Evolutionary conservation across 352 stramenopile species (phyloP).

Genomic region (Blastocystis sp.): DNA sequence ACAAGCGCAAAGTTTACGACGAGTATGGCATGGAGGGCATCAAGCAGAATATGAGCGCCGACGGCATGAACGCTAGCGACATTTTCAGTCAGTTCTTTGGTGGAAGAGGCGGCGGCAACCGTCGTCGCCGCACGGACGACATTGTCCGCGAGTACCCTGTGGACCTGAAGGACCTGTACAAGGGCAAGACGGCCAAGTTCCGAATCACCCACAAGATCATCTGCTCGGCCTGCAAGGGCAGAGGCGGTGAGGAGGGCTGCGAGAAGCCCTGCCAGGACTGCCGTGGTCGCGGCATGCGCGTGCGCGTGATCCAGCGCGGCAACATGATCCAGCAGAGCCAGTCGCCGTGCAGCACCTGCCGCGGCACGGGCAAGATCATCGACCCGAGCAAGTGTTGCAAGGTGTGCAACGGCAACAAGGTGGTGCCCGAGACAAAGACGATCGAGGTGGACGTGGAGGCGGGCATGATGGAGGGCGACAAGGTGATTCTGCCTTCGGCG

Average conservation of each 20-base stretch:
- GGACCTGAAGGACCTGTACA: constrained; percentile 96
- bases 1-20: constrained; percentile 84
- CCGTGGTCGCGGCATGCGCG: constrained; percentile 86
- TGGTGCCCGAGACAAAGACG: constrained; percentile 92
- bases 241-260: constrained; percentile 85
- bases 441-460: constrained; percentile 95
- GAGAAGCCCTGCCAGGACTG: constrained; percentile 88
- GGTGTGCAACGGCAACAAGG: constrained; percentile 86
- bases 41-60: constrained; percentile 79
- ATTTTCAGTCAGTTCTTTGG: constrained; percentile 97
- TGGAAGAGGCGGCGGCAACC: constrained; percentile 75
- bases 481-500: constrained; percentile 92
- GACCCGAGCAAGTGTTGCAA: constrained; percentile 88
- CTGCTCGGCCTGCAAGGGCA: constrained; percentile 81
- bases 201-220: constrained; percentile 90
- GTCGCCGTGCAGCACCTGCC: constrained; percentile 86
- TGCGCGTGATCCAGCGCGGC: constrained; percentile 92
- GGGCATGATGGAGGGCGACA: constrained; percentile 92
- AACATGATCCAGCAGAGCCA: constrained; percentile 98
- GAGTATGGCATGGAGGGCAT: constrained; percentile 96
- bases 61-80: constrained; percentile 75
- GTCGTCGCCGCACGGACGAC: constrained; percentile 87
- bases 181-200: constrained; percentile 95
- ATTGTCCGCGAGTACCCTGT: constrained; percentile 90
- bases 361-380: constrained; percentile 87